A percentile compares a stretch with the other conserved stretches of the same genome.
Conservation (phyloP, 306 rosid species). For the Herpetospermum pedunculosum region DNA sequence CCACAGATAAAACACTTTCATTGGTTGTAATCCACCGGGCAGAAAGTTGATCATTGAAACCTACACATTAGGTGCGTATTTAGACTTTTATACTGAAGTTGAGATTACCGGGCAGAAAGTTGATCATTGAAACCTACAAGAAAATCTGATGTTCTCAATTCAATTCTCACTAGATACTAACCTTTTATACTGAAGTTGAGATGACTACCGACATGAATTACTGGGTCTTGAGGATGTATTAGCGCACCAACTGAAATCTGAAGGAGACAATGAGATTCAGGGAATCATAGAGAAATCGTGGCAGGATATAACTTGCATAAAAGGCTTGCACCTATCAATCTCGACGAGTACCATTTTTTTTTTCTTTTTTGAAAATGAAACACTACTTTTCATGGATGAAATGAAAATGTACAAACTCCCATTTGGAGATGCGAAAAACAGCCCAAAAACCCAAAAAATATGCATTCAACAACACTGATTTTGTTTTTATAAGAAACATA, state of each 20-base stretch:
- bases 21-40: slow-evolving; percentile 70
- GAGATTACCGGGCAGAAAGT: slow-evolving; percentile 64
- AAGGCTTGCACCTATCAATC: neutral
- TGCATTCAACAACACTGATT: neutral
- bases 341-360: neutral
- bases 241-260: slow-evolving; percentile 85
- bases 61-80: slow-evolving; percentile 22
- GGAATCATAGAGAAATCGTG: neutral
- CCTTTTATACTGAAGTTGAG: slow-evolving; percentile 76
- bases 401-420: neutral
- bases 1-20: slow-evolving; percentile 56
- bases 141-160: neutral
- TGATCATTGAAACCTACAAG: slow-evolving; percentile 52
- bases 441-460: no score
- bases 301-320: slow-evolving; percentile 1
- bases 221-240: slow-evolving; percentile 74
- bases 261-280: slow-evolving; percentile 12
- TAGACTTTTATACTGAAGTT: no score
- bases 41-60: slow-evolving; percentile 51
- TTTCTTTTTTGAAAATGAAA: neutral
- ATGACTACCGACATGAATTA: slow-evolving; percentile 51
- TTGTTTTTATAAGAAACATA: no score
- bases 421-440: no score
- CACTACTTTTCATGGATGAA: neutral
- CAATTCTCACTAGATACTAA: slow-evolving; percentile 13